Conservation (phyloP, 2,329 filamentous ascomycete species). For the Penicillium psychrosexuale region DNA sequence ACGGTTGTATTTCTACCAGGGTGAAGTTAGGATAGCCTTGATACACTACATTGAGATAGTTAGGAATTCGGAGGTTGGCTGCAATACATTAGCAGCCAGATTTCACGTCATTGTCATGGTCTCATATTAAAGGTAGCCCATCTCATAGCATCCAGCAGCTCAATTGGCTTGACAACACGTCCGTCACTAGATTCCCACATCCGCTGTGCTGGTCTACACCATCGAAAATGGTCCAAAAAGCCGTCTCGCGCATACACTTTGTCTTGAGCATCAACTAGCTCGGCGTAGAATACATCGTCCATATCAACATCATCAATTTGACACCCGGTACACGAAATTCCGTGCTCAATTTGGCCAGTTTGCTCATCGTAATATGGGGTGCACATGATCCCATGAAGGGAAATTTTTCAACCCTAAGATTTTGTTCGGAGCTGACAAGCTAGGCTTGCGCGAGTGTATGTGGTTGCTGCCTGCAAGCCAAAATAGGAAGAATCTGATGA, state of each 20-base stretch:
- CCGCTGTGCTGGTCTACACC: conserved; percentile 12
- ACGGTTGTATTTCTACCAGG: too few species aligned
- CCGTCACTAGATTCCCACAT: conserved; percentile 12
- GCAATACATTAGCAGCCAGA: conserved; percentile 5
- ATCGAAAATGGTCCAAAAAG: conserved; percentile 1
- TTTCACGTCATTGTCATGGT: conserved; percentile 6
- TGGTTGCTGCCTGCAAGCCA: conserved; percentile 9
- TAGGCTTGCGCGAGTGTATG: conserved; percentile 1
- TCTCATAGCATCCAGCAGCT: conserved; percentile 7
- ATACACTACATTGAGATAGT: neutral
- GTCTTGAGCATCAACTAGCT: too few species aligned
- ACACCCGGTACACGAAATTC: too few species aligned
- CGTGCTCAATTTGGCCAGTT: too few species aligned
- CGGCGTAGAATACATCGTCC: too few species aligned
- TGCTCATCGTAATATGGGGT: too few species aligned
- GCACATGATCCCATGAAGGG: conserved; percentile 18
- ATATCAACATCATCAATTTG: too few species aligned
- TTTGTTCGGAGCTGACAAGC: conserved; percentile 1
- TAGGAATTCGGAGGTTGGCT: neutral
- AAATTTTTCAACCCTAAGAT: conserved; percentile 1
- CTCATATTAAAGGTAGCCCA: conserved; percentile 13
- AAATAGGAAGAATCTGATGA: conserved; percentile 4
- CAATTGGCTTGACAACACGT: conserved; percentile 7
- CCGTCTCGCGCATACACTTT: too few species aligned
- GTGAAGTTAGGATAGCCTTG: too few species aligned